Percentiles rank a stretch among this genome's conserved stretches.
These are phyloP conservation scores for Trichoderma asperelloides DNA, from an alignment of 495 filamentous ascomycete species.

Conservation along the genomic window DNA sequence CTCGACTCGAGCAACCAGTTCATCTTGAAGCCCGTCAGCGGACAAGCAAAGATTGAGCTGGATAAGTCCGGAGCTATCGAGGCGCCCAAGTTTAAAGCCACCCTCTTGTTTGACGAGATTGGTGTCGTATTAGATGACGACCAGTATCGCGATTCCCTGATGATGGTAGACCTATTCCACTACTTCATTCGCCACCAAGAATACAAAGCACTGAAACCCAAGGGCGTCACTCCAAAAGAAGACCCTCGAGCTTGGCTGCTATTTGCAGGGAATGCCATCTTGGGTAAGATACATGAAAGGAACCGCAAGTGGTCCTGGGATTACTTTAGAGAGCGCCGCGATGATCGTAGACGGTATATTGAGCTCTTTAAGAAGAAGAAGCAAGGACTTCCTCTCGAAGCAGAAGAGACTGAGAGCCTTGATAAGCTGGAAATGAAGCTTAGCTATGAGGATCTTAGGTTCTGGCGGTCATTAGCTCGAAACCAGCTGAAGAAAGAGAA, in stretches of 20 bases:
- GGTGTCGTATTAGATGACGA: constrained; percentile 92
- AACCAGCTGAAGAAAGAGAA: constrained; percentile 95
- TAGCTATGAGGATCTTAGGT: constrained; percentile 90
- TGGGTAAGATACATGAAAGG: constrained; percentile 87
- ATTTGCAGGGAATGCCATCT: constrained; percentile 80
- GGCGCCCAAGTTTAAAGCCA: constrained; percentile 80
- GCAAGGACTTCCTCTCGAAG: constrained; percentile 60
- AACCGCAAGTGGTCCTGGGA: constrained; percentile 90
- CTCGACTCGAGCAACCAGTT: constrained; percentile 63
- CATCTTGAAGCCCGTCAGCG: constrained; percentile 90
- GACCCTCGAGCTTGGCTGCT: constrained; percentile 84
- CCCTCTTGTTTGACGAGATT: constrained; percentile 87
- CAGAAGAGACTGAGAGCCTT: constrained; percentile 62
- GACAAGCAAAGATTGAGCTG: constrained; percentile 82
- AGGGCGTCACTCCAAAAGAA: constrained; percentile 71
- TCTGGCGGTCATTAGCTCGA: constrained; percentile 89
- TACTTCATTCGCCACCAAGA: constrained; percentile 97
- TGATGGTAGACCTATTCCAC: constrained; percentile 97
- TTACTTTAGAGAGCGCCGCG: constrained; percentile 83
- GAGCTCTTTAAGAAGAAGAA: constrained; percentile 90
- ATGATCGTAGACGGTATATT: constrained; percentile 84
- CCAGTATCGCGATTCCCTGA: constrained; percentile 91
- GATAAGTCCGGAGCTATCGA: constrained; percentile 80
- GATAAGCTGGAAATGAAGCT: constrained; percentile 76
- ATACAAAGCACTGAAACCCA: constrained; percentile 88